Conservation (phyloP, 768 basidiomycete genomes). For the Pleurotus cornucopiae region DNA sequence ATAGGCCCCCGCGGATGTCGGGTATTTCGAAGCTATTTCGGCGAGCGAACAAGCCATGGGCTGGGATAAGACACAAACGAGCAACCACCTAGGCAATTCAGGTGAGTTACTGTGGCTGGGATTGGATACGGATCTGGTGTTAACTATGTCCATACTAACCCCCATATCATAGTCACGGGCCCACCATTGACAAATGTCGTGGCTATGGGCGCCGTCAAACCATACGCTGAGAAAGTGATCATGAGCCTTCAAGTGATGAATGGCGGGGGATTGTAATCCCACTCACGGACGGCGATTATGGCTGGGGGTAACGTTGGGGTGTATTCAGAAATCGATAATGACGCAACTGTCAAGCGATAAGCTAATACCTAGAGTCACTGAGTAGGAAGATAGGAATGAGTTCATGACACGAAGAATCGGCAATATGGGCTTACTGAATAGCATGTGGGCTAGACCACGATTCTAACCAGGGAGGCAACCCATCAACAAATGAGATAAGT, state of each 20-base stretch:
- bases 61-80: constrained; percentile 45
- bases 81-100: constrained; percentile 31
- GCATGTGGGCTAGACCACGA: constrained; percentile 46
- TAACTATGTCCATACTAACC: constrained; percentile 25
- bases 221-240: constrained; percentile 37
- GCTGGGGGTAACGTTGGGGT: constrained; percentile 25
- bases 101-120: neutral
- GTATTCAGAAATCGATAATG: neutral
- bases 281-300: constrained; percentile 61
- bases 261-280: neutral
- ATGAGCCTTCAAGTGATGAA: neutral
- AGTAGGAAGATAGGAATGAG: neutral
- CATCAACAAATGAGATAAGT: neutral
- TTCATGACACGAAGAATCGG: too few species aligned
- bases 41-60: constrained; percentile 50
- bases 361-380: constrained; percentile 46
- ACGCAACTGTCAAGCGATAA: neutral
- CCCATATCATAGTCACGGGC: constrained; percentile 56
- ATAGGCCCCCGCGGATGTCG: constrained; percentile 58
- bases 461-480: constrained; percentile 23
- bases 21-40: constrained; percentile 58
- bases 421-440: constrained; percentile 42
- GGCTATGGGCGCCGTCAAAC: constrained; percentile 51
- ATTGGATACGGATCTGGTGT: neutral
- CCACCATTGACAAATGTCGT: constrained; percentile 54